Evolutionary conservation across 1,139 yeast species (phyloP).

Genomic region (Candida dubliniensis): DNA sequence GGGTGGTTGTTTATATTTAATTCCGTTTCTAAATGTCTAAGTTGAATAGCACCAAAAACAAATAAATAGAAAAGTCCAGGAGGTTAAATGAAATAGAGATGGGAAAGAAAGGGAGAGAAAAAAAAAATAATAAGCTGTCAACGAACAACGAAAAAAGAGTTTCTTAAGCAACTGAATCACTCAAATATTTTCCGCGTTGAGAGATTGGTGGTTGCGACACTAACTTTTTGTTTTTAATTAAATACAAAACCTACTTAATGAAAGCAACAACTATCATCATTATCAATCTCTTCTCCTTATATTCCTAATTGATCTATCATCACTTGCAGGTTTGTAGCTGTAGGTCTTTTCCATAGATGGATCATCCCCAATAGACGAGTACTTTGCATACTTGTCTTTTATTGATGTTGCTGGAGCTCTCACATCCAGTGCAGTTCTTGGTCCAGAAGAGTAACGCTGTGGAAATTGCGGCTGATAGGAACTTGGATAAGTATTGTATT

Average conservation of each 20-base stretch:
- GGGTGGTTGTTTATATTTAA: not conserved
- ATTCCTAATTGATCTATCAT: constrained; percentile 25
- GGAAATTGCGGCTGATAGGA: constrained; percentile 2
- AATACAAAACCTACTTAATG: no score
- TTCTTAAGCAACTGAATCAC: no score
- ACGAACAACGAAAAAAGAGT: no score
- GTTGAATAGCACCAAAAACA: not conserved
- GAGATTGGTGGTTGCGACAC: not conserved
- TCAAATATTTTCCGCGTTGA: no score
- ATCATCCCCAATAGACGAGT: constrained; percentile 14
- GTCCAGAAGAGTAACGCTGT: not conserved
- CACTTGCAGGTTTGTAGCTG: constrained; percentile 13
- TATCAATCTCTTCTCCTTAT: constrained; percentile 22
- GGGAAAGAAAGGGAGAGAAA: not conserved
- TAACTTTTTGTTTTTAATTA: not conserved
- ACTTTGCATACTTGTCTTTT: constrained; percentile 36
- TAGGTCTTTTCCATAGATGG: constrained; percentile 1
- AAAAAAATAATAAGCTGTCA: not conserved
- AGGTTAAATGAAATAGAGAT: no score
- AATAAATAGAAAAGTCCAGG: not conserved
- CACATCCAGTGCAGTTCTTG: not conserved
- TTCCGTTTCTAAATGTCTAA: not conserved
- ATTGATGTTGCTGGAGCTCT: constrained; percentile 17
- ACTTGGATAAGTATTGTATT: not conserved
- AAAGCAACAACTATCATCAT: no score